Evolutionary conservation across 768 basidiomycete species (phyloP).

Genomic region (Cubamyces sp.): DNA sequence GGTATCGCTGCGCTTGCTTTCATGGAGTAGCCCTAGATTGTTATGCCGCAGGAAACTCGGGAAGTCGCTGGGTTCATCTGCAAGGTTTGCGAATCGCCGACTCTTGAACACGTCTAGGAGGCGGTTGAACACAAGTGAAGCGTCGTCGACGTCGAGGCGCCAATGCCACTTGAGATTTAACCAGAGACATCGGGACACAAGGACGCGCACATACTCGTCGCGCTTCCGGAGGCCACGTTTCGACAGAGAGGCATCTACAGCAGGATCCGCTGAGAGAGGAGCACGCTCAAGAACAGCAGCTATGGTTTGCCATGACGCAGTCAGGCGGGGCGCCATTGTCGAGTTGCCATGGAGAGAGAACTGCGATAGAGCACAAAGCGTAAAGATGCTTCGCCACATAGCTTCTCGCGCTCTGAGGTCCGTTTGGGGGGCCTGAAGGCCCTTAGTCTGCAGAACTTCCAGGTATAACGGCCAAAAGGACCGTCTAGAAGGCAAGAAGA

Average conservation of each 20-base stretch:
- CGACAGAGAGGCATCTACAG: constrained; percentile 45
- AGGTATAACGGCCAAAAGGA: constrained; percentile 47
- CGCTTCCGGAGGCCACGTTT: constrained; percentile 50
- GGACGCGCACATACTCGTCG: constrained; percentile 70
- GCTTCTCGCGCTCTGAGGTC: constrained; percentile 59
- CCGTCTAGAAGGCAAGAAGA: constrained; percentile 29
- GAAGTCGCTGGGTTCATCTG: constrained; percentile 63
- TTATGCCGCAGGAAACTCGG: constrained; percentile 68
- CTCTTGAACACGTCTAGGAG: constrained; percentile 76
- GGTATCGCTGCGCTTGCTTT: constrained; percentile 60
- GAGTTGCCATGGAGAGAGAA: constrained; percentile 63
- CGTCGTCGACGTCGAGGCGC: constrained; percentile 59
- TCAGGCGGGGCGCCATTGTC: constrained; percentile 44
- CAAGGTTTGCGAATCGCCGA: constrained; percentile 75
- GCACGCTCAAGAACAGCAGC: constrained; percentile 60
- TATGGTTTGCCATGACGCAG: constrained; percentile 70
- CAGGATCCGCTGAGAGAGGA: constrained; percentile 52
- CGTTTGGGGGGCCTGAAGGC: constrained; percentile 31
- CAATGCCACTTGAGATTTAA: constrained; percentile 80
- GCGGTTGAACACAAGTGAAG: constrained; percentile 59
- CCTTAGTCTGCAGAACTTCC: constrained; percentile 13
- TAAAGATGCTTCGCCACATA: constrained; percentile 73
- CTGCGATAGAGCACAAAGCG: constrained; percentile 75
- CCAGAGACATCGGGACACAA: constrained; percentile 75
- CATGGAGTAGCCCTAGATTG: constrained; percentile 56